Base-by-base conservation (phyloP, 116 monocot species). In the Papilionanthe hybrid region DNA sequence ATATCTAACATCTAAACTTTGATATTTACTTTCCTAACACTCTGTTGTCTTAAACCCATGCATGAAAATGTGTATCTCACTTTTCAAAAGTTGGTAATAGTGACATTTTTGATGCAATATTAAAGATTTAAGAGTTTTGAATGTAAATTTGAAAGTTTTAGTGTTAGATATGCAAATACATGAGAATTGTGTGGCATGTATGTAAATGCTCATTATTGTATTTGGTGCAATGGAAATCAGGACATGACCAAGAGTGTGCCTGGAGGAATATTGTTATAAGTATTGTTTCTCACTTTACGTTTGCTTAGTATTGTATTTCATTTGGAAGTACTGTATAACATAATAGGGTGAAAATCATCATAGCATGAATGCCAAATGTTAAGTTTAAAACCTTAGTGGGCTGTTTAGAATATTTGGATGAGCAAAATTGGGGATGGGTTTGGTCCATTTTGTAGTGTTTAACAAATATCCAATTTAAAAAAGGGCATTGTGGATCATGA, bases 301-400 rank as follows among this genome's bases (percentile, higher is more conserved):
- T 11, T 53, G 53, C 17, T 53, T 15, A 53, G 17, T 53, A 4
- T 53, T 53, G 17, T 53, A 17, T 15, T 53, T 17, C 17, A 17
- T 53, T 15, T 53, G 53, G 3, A 53, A 53, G 13, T 53, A 17
- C 4, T 53, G 53, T 71, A 71, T 41, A 6, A 15, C 37, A 71
- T 37, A 71, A 37, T 71, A 37, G 8, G 71, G 71, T 71, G 5
- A 71, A 41, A 19, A 4, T 29, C 17, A 71, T 71, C 17, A 71
- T 71, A 71, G 71, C 71, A 71, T 65, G 37, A 29, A 71, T 73
- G 42, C 43, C 6, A 73, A 65, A 65, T 65, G 19, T 6, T 60
- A 60, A 49, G 49, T 37, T 49, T 25, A 11, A 65, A 65, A 9
- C 27, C 17, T 27, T 28, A 25, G 11, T 10, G 3, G 18, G 69